phyloP scores from a whole-genome alignment of 176 grass and related monocot species.

The Areca catechu region DNA sequence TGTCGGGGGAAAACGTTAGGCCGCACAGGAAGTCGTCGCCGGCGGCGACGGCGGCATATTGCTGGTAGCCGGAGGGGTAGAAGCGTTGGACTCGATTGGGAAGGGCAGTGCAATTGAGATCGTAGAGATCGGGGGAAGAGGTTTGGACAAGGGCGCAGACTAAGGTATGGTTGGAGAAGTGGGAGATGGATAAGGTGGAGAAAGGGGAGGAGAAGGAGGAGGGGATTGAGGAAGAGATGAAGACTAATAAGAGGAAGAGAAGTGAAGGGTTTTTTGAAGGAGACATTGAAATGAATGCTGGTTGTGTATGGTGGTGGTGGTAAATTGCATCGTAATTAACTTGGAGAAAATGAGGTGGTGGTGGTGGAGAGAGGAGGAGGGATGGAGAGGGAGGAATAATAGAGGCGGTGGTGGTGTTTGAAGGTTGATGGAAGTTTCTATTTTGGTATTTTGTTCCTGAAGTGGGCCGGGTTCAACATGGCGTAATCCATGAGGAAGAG shows the following conservation, averaged over 20 bases:
- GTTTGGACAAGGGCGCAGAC: slow-evolving; percentile 54
- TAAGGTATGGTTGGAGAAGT: slow-evolving; percentile 19
- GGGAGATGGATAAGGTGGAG: slow-evolving; percentile 56
- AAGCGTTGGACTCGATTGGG: slow-evolving; percentile 19
- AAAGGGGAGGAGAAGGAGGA: slow-evolving; percentile 29
- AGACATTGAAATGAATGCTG: too few species aligned
- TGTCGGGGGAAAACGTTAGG: slow-evolving; percentile 19
- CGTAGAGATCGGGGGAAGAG: not conserved
- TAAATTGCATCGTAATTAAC: too few species aligned
- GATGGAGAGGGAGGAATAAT: too few species aligned
- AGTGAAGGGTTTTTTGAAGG: too few species aligned
- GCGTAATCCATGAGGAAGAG: too few species aligned
- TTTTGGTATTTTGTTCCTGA: too few species aligned
- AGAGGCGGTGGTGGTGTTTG: too few species aligned
- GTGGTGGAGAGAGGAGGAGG: too few species aligned
- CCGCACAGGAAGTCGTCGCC: slow-evolving; percentile 66
- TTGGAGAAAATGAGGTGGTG: too few species aligned
- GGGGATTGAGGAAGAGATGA: not conserved
- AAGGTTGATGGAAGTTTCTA: too few species aligned
- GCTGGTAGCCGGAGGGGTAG: slow-evolving; percentile 1
- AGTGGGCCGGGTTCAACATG: too few species aligned
- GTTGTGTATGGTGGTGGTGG: too few species aligned
- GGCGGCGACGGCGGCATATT: slow-evolving; percentile 66
- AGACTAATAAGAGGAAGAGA: not conserved
- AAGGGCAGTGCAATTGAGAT: slow-evolving; percentile 51